Base-by-base conservation (phyloP, 2,329 filamentous ascomycete genomes). In the Aspergillus persii region DNA sequence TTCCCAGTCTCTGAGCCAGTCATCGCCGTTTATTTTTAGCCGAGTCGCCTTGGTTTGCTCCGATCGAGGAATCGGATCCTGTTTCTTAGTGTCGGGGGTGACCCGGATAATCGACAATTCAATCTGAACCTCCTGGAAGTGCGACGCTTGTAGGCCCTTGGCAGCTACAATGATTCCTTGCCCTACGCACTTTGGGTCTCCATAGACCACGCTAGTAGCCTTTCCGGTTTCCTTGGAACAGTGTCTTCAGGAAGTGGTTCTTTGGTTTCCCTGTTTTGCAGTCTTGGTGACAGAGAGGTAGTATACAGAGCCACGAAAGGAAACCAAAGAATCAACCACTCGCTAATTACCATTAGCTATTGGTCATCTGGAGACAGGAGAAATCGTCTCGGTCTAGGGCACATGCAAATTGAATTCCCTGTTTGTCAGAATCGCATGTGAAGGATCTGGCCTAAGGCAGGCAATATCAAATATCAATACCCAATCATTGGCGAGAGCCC, bases 21-120 rank as follows among this genome's bases (percentile, higher is more conserved):
- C 49, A 50, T 31, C 7, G 27, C 27, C 49, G 30, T 41, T 39
- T 64, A 64, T 64, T 64, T 62, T 63, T 63, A 63, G 62, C n/a
- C 47, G 49, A 29, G 53, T 54, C 54, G 27, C 44, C 54, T 51
- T 44, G 47, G 53, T 54, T 33, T 44, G 26, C 29, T 55, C 46
- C 49, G 30, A 62, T 57, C 51, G 23, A 27, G 51, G 41, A 57
- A 60, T 58, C 50, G 46, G 39, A 36, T 31, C 27, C n/a, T 18
- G 26, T 53, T 52, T 41, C 12, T 41, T 18, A 48, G 59, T 57
- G 56, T 50, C 53, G 50, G 56, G 41, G 33, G 33, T 61, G 29
- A 46, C 12, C 49, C 52, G 31, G 53, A 57, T 54, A 8, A 54
- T 57, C 54, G 48, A 54, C 58, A 48, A 58, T 51, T 33, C 50